phyloP scores from a whole-genome alignment of 441 rosid genomes.

The Pelargonium australe region DNA sequence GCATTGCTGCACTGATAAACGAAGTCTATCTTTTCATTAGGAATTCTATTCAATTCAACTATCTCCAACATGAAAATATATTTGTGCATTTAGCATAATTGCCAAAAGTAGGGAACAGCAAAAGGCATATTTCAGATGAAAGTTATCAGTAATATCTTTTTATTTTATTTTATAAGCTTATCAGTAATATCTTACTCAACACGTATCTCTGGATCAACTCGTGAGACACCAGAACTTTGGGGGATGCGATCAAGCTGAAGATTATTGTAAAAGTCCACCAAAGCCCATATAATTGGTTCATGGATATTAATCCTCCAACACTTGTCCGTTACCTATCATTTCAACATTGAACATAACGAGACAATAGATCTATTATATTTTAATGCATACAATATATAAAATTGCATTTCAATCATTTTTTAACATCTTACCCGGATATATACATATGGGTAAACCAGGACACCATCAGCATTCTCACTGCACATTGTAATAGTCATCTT shows the following conservation, averaged over 20 bases:
- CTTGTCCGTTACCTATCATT: slow-evolving; percentile 72
- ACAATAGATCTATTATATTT: slow-evolving; percentile 15
- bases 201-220: slow-evolving; percentile 97
- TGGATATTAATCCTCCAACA: slow-evolving; percentile 90
- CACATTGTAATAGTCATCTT: slow-evolving; percentile 83
- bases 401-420: slow-evolving; percentile 10
- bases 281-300: slow-evolving; percentile 96
- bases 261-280: slow-evolving; percentile 69
- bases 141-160: slow-evolving; percentile 30
- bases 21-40: not conserved
- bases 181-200: slow-evolving; percentile 56
- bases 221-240: slow-evolving; percentile 57
- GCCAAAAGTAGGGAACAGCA: not conserved
- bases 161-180: not conserved
- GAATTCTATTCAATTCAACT: not conserved
- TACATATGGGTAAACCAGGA: slow-evolving; percentile 80
- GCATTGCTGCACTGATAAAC: not conserved
- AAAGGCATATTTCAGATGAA: slow-evolving; percentile 6
- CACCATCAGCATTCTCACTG: slow-evolving; percentile 73
- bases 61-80: slow-evolving; percentile 1
- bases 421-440: slow-evolving; percentile 73
- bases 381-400: slow-evolving; percentile 13
- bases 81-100: not conserved
- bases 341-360: slow-evolving; percentile 14
- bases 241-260: slow-evolving; percentile 82